phyloP scores from a whole-genome alignment of 768 basidiomycete genomes.

The Butyriboletus loyo region DNA sequence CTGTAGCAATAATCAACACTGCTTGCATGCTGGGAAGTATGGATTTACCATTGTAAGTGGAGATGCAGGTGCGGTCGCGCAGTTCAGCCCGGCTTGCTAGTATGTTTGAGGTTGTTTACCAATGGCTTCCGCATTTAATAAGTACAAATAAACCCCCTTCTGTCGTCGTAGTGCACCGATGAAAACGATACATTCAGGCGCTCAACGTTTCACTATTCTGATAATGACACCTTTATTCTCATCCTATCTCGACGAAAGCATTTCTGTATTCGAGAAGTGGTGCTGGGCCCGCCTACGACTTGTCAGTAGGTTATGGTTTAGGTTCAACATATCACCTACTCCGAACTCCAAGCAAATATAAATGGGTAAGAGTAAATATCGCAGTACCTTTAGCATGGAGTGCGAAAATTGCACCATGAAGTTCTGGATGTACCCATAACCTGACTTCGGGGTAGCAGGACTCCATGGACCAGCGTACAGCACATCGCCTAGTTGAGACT shows the following conservation, averaged over 20 bases:
- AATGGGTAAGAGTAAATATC: neutral
- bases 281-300: neutral
- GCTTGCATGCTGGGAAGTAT: neutral
- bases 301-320: neutral
- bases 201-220: neutral
- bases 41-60: constrained; percentile 16
- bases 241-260: neutral
- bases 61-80: neutral
- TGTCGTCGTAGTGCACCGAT: neutral
- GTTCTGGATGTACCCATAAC: neutral
- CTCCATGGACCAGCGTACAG: neutral
- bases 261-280: neutral
- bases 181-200: too few species aligned
- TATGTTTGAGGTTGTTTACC: constrained; percentile 11
- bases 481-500: constrained; percentile 7
- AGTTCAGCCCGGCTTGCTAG: neutral
- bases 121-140: constrained; percentile 15
- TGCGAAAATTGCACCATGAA: neutral
- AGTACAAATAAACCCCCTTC: constrained; percentile 7
- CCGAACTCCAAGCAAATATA: neutral
- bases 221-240: neutral
- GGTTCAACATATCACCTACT: neutral
- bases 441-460: neutral
- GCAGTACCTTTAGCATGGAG: neutral
- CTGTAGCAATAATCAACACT: constrained; percentile 32